Conservation (phyloP, 1,284 basidiomycete genomes). For the Tylopilus sp. region DNA sequence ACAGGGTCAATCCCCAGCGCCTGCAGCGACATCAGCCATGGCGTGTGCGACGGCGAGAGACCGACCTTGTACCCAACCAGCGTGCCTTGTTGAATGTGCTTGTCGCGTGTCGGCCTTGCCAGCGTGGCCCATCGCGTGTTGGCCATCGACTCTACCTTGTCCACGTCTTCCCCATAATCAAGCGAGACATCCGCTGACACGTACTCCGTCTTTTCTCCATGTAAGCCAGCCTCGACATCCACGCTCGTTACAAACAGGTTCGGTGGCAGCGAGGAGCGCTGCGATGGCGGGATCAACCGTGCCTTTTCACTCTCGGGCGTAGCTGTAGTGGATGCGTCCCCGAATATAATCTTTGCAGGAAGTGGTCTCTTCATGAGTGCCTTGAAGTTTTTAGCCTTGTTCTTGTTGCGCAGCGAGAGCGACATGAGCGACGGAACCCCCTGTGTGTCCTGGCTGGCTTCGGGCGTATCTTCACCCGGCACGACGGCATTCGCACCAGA, state of each 20-base stretch:
- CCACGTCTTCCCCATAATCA: constrained; percentile 12
- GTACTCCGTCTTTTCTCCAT: constrained; percentile 11
- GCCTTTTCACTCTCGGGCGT: constrained; percentile 8
- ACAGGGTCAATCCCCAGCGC: constrained; percentile 26
- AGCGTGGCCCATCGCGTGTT: constrained; percentile 20
- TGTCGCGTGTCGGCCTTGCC: background rate
- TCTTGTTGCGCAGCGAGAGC: constrained; percentile 65
- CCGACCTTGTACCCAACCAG: constrained; percentile 31
- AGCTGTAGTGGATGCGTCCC: no score
- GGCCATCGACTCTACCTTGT: constrained; percentile 12
- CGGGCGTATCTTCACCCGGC: background rate
- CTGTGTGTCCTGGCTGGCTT: background rate
- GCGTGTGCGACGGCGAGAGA: background rate
- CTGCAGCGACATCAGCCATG: constrained; percentile 10
- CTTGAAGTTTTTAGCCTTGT: constrained; percentile 69
- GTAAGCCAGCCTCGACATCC: constrained; percentile 31
- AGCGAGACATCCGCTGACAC: background rate
- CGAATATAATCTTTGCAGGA: constrained; percentile 62
- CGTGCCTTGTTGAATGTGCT: background rate
- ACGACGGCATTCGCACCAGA: constrained; percentile 39
- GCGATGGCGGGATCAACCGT: constrained; percentile 59
- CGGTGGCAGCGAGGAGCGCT: constrained; percentile 24
- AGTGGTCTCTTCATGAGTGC: constrained; percentile 47
- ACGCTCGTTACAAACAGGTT: constrained; percentile 38
- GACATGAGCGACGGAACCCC: constrained; percentile 14